These are phyloP conservation scores for Mortierella sp. DNA, from an alignment of 371 early-diverging fungal genomes.

Conservation along the genomic window DNA sequence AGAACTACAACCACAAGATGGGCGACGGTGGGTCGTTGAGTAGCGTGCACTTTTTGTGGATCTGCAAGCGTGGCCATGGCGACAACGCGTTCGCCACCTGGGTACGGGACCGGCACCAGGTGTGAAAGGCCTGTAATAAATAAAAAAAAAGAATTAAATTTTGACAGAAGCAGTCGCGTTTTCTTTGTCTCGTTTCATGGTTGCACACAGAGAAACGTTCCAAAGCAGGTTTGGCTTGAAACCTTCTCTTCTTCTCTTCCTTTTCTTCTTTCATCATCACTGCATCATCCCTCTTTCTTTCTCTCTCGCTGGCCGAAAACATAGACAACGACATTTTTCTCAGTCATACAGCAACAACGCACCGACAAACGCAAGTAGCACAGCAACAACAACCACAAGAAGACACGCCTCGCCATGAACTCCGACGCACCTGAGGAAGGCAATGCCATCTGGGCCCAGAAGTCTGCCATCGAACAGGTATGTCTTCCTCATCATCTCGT, in stretches of 20 bases:
- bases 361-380: neutral
- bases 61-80: conserved; percentile 35
- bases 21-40: conserved; percentile 46
- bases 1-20: conserved; percentile 15
- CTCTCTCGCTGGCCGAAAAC: neutral
- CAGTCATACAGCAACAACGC: neutral
- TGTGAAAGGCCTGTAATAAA: neutral
- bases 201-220: neutral
- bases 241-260: neutral
- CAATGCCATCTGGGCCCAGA: conserved; percentile 59
- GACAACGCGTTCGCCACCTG: conserved; percentile 17
- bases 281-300: neutral
- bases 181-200: neutral
- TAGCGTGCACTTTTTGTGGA: conserved; percentile 47
- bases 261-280: neutral
- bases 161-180: conserved; percentile 13
- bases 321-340: neutral
- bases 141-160: neutral
- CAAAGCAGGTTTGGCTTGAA: neutral
- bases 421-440: conserved; percentile 56
- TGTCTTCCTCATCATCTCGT: conserved; percentile 9
- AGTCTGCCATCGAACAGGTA: conserved; percentile 61
- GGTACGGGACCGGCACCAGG: conserved; percentile 13
- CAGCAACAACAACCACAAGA: neutral
- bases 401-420: conserved; percentile 18